phyloP scores from a whole-genome alignment of 495 filamentous ascomycete species.

The Daldinia loculata region DNA sequence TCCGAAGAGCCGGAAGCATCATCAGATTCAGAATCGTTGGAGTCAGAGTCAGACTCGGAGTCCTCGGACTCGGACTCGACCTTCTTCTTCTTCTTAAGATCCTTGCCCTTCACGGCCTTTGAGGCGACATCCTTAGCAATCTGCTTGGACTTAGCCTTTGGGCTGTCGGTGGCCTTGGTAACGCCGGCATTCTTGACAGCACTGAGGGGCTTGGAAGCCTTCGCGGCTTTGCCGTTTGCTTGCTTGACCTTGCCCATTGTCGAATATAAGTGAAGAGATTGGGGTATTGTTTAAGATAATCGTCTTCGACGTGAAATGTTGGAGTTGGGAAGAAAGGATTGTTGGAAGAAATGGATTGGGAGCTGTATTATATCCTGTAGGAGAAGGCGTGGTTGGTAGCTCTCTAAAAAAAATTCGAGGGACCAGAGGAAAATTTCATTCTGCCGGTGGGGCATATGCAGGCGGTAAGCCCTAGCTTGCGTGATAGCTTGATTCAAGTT shows the following conservation, averaged over 20 bases:
- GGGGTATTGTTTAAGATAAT: slow-evolving; percentile 25
- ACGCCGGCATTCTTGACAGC: slow-evolving; percentile 51
- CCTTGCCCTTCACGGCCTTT: slow-evolving; percentile 53
- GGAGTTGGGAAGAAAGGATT: slow-evolving; percentile 22
- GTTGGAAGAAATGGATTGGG: slow-evolving; percentile 9
- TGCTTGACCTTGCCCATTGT: slow-evolving; percentile 68
- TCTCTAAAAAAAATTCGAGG: slow-evolving; percentile 40
- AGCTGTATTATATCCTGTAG: slow-evolving; percentile 38
- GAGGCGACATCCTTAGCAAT: slow-evolving; percentile 56
- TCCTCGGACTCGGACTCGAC: slow-evolving; percentile 49
- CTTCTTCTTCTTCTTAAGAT: slow-evolving; percentile 62
- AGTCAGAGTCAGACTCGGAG: slow-evolving; percentile 18
- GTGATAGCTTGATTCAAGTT: slow-evolving; percentile 1
- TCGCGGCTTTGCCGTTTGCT: slow-evolving; percentile 55
- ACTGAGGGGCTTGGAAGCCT: slow-evolving; percentile 49
- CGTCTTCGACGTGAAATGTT: slow-evolving; percentile 30
- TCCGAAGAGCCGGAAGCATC: slow-evolving; percentile 47
- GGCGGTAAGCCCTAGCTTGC: slow-evolving; percentile 41
- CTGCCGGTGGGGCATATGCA: slow-evolving; percentile 41
- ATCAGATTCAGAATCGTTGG: slow-evolving; percentile 47
- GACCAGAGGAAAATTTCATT: slow-evolving; percentile 38
- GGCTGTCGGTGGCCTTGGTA: slow-evolving; percentile 54
- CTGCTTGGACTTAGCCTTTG: slow-evolving; percentile 64
- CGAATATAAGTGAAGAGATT: slow-evolving; percentile 24
- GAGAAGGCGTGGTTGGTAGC: slow-evolving; percentile 28